These are phyloP conservation scores for Fusarium aywerte DNA, from an alignment of 2,329 filamentous ascomycete genomes.

Conservation along the genomic window DNA sequence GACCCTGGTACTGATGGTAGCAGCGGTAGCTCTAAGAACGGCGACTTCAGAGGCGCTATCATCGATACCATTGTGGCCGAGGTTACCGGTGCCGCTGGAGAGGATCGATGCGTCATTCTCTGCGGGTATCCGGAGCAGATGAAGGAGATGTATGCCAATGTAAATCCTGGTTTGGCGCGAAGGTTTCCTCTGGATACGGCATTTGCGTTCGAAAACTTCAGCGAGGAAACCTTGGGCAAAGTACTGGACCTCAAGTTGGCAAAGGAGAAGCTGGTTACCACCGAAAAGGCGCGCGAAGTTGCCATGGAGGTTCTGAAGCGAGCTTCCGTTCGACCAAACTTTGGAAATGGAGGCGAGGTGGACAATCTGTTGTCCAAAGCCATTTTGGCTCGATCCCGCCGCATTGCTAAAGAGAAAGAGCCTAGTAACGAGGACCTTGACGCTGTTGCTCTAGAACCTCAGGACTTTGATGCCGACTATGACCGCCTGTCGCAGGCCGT, in stretches of 20 bases:
- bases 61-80: conserved; percentile 81
- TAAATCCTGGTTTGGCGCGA: conserved; percentile 75
- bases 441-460: conserved; percentile 44
- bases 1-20: conserved; percentile 54
- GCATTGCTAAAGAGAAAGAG: conserved; percentile 39
- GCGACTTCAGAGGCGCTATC: conserved; percentile 69
- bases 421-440: conserved; percentile 39
- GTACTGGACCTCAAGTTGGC: conserved; percentile 75
- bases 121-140: conserved; percentile 78
- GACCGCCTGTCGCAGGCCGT: conserved; percentile 57
- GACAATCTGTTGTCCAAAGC: conserved; percentile 60
- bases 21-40: conserved; percentile 47
- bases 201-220: conserved; percentile 77
- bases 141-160: conserved; percentile 76
- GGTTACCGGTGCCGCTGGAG: conserved; percentile 74
- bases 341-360: conserved; percentile 80
- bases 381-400: conserved; percentile 40
- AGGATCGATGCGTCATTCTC: conserved; percentile 78
- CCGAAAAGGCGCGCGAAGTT: conserved; percentile 62
- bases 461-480: conserved; percentile 69
- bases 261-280: conserved; percentile 64
- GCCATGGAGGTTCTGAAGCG: conserved; percentile 69
- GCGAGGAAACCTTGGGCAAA: conserved; percentile 63
- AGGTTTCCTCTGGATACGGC: conserved; percentile 73
- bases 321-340: conserved; percentile 73